phyloP scores from a whole-genome alignment of 768 basidiomycete species.

The Epithele typhae region DNA sequence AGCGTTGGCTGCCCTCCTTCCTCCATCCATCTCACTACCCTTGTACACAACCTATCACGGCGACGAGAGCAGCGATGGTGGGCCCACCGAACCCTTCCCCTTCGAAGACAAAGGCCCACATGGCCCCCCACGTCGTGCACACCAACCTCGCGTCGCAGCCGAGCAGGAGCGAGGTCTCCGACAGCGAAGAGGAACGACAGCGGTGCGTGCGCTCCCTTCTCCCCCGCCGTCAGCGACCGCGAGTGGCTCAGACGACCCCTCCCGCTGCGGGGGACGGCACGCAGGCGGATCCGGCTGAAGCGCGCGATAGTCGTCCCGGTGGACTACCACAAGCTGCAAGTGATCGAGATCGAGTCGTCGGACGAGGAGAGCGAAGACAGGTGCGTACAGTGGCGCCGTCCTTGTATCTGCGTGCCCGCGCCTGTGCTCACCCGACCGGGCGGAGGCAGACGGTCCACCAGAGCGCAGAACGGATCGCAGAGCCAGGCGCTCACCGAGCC shows the following conservation, averaged over 20 bases:
- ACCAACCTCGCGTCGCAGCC: not conserved
- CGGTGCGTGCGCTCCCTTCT: slow-evolving; percentile 28
- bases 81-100: too few relatives aligned
- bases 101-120: too few relatives aligned
- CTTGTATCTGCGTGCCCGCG: not conserved
- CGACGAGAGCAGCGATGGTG: too few relatives aligned
- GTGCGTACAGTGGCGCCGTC: too few relatives aligned
- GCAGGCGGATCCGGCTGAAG: slow-evolving; percentile 1
- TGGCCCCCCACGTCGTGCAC: too few relatives aligned
- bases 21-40: too few relatives aligned
- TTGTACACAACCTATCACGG: too few relatives aligned
- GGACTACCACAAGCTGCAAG: slow-evolving; percentile 20
- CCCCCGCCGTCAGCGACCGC: not conserved
- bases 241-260: not conserved
- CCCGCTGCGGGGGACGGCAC: not conserved
- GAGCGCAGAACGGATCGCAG: slow-evolving; percentile 3
- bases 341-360: slow-evolving; percentile 41
- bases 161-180: slow-evolving; percentile 27
- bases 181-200: slow-evolving; percentile 46
- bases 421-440: not conserved
- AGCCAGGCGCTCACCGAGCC: not conserved
- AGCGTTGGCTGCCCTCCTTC: too few relatives aligned
- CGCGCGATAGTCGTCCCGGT: not conserved
- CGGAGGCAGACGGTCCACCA: not conserved
- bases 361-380: slow-evolving; percentile 16